These are phyloP conservation scores for Plenodomus biglobosus DNA, from an alignment of 2,329 filamentous ascomycete species.

Conservation along the genomic window DNA sequence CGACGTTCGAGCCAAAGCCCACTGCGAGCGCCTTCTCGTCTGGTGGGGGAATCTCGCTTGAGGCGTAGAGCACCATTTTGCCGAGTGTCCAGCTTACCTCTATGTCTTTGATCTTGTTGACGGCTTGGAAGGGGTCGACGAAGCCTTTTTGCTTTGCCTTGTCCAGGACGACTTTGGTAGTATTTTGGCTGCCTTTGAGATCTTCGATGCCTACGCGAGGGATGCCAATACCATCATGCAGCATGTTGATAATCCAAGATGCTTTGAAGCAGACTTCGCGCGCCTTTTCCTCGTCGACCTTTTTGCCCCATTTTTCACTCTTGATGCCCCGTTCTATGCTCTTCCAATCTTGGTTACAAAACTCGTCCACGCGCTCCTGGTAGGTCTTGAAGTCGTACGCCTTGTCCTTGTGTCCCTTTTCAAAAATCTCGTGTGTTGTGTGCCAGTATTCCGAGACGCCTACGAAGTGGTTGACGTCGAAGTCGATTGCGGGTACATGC, in stretches of 20 bases:
- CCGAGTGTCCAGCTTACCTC: conserved; percentile 98
- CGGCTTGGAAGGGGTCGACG: conserved; percentile 83
- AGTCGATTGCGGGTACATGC: conserved; percentile 93
- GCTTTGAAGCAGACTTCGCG: conserved; percentile 96
- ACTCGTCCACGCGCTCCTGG: conserved; percentile 78
- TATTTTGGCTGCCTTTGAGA: conserved; percentile 61
- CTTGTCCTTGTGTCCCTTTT: conserved; percentile 71
- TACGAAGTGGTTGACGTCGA: conserved; percentile 95
- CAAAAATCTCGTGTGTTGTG: conserved; percentile 92
- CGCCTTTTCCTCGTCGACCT: conserved; percentile 71
- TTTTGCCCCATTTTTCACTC: conserved; percentile 70
- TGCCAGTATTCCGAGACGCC: conserved; percentile 99
- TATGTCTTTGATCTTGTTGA: conserved; percentile 86
- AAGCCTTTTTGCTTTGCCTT: conserved; percentile 74
- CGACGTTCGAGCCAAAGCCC: conserved; percentile 87
- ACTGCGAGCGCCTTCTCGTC: conserved; percentile 69
- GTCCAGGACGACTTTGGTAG: conserved; percentile 69
- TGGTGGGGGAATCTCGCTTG: conserved; percentile 76
- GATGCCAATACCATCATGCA: conserved; percentile 94
- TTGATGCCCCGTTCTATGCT: conserved; percentile 69
- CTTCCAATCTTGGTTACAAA: conserved; percentile 82
- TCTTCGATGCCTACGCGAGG: conserved; percentile 80
- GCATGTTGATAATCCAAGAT: conserved; percentile 93
- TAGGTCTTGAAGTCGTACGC: conserved; percentile 91
- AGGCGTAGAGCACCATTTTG: conserved; percentile 93